A percentile compares a stretch with the other conserved stretches of the same genome.
phyloP scores from a whole-genome alignment of 208 protist species.

The Leishmania amazonensis region DNA sequence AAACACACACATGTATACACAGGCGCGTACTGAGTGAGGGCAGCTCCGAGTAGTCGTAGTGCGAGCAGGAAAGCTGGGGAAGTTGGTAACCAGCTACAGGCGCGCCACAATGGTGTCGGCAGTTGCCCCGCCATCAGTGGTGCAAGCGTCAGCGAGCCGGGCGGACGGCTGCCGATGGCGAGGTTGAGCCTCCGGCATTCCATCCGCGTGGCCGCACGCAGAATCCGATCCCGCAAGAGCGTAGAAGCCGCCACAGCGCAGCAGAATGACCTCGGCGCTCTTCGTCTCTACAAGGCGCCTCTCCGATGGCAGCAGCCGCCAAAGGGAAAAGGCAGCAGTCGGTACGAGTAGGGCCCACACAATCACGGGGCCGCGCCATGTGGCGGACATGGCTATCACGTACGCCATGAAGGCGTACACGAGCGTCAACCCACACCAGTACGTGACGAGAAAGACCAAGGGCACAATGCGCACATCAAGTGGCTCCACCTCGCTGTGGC shows the following conservation, averaged over 20 bases:
- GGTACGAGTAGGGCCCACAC: conserved; percentile 24
- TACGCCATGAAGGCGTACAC: conserved; percentile 28
- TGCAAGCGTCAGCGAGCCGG: background rate
- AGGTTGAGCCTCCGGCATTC: background rate
- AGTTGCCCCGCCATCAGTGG: background rate
- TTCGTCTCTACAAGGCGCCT: background rate
- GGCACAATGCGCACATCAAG: conserved; percentile 23
- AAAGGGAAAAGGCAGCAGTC: conserved; percentile 17
- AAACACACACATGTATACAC: background rate
- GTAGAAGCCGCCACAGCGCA: conserved; percentile 25
- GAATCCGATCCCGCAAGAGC: conserved; percentile 4
- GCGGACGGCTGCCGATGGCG: background rate
- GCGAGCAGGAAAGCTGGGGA: background rate
- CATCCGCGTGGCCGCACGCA: background rate
- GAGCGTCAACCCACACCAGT: conserved; percentile 23
- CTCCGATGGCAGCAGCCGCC: conserved; percentile 28
- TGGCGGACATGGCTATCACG: conserved; percentile 1
- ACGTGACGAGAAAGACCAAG: conserved; percentile 12
- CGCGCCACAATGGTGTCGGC: background rate
- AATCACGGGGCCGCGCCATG: conserved; percentile 27
- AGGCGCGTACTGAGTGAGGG: background rate
- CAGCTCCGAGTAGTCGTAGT: background rate
- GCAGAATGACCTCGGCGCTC: conserved; percentile 6
- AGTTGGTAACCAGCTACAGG: background rate
- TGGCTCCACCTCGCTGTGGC: background rate